Conservation (phyloP, 139 green algal genomes). For the Desmodesmus armatus region DNA sequence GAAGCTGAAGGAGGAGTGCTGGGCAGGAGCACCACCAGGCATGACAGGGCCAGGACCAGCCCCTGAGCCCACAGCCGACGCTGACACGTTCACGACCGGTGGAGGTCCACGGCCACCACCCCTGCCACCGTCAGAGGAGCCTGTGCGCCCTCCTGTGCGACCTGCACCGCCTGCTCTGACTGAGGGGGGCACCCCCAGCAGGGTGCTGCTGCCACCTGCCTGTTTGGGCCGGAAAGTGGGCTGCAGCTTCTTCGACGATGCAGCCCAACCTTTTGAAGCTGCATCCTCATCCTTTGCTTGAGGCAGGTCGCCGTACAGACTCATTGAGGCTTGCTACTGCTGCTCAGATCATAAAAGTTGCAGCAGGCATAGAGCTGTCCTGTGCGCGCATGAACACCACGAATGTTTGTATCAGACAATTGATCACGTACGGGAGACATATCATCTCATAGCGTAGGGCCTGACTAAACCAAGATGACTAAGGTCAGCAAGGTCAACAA, state of each 20-base stretch:
- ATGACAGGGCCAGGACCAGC: background rate
- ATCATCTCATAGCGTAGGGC: no score
- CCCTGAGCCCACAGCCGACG: background rate
- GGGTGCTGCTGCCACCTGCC: no score
- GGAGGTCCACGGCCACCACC: slow-evolving; percentile 32
- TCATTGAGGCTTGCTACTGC: slow-evolving; percentile 30
- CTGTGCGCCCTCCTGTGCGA: slow-evolving; percentile 3
- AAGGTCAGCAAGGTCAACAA: no score
- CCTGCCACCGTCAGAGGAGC: slow-evolving; percentile 47
- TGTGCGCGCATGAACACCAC: no score
- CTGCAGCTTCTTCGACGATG: slow-evolving; percentile 47
- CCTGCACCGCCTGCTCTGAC: background rate
- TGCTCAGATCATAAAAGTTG: no score
- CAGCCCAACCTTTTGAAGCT: background rate
- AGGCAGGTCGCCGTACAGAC: slow-evolving; percentile 71
- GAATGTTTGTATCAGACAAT: no score
- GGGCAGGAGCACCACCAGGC: background rate
- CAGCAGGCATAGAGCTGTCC: no score
- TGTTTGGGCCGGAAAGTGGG: slow-evolving; percentile 21
- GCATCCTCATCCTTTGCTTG: slow-evolving; percentile 54
- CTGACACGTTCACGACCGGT: background rate
- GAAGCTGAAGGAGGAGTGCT: slow-evolving; percentile 37
- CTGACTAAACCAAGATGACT: no score
- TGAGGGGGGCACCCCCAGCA: no score
- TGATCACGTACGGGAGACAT: no score